A percentile compares a stretch with the other conserved stretches of the same genome.
Conservation (phyloP, 2,329 filamentous ascomycete species). For the Nemania sp. region DNA sequence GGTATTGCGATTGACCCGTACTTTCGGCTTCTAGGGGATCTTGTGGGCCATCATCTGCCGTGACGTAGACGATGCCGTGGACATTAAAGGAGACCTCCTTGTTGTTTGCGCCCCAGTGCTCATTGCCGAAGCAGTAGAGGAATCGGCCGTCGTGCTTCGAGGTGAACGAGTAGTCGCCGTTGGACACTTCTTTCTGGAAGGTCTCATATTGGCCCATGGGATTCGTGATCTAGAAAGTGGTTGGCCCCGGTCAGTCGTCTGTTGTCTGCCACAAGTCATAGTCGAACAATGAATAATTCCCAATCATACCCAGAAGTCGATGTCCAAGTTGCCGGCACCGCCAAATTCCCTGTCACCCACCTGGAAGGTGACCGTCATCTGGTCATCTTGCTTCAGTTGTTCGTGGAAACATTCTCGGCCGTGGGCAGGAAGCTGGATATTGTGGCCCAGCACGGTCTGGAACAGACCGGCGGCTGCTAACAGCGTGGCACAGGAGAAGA, state of each 20-base stretch:
- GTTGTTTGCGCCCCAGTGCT: slow-evolving; percentile 92
- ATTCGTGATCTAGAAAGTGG: slow-evolving; percentile 67
- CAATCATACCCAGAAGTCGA: slow-evolving; percentile 90
- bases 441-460: slow-evolving; percentile 72
- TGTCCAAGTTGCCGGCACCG: slow-evolving; percentile 88
- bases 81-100: slow-evolving; percentile 99
- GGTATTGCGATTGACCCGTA: slow-evolving; percentile 51
- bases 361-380: slow-evolving; percentile 98
- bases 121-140: slow-evolving; percentile 98
- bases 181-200: slow-evolving; percentile 79
- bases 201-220: slow-evolving; percentile 75
- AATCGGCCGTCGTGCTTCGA: slow-evolving; percentile 86
- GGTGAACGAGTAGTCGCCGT: slow-evolving; percentile 90
- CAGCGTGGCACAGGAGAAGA: slow-evolving; percentile 47
- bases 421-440: slow-evolving; percentile 92
- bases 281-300: background rate
- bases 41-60: slow-evolving; percentile 78
- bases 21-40: slow-evolving; percentile 92
- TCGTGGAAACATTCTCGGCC: slow-evolving; percentile 98
- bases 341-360: slow-evolving; percentile 97
- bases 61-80: slow-evolving; percentile 96
- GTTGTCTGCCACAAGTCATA: slow-evolving; percentile 2
- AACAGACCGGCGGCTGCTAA: slow-evolving; percentile 56
- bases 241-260: slow-evolving; percentile 24
- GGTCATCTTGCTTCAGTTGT: slow-evolving; percentile 86